Base-by-base conservation (phyloP, 768 basidiomycete species). In the Stropharia rugosoannulata region DNA sequence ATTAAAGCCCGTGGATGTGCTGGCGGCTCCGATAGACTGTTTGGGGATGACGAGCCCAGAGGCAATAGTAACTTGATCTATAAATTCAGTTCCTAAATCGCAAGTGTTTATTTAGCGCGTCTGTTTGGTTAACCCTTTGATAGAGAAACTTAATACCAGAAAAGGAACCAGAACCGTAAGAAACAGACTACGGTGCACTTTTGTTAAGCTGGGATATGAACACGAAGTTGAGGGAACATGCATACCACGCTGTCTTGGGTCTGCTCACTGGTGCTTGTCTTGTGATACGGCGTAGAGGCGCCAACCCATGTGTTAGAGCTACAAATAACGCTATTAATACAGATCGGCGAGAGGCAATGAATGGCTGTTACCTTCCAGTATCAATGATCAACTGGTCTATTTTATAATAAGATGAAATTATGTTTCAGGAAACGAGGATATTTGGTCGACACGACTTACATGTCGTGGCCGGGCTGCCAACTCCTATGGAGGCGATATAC, bases 261-360 rank as follows among this genome's bases (percentile, higher is more conserved):
- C 59, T 72, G 48, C 5, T 38, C 63, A 52, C 81, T 84, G n/a
- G 82, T 79, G 45, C 71, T 70, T 5, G 86, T 86, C 56, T 54
- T 48, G 16, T 61, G 63, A 61, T 84, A 87, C 1, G 66, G 5
- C 15, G 62, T 70, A 1, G 2, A 13, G 1, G 86, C 83, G 16
- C 85, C 85, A 38, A 88, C 70, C 85, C 86, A 87, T 19, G 85
- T 87, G 68, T 86, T 87, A 15, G 85, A 85, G 66, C 83, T 84
- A 35, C 29, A 9, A 32, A 32, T 10, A 32, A 32, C 29, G 29
- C 4, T 22, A 10, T 27, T 29, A 44, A 35, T 6, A 32, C 29
- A 6, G 5, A 32, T 6, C 2, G 29, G 7, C 1, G 29, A 1
- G 29, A 32, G 9, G 29, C 29, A 32, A 10, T 7, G 29, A 32